These are phyloP conservation scores for Eragrostis nindensis DNA, from an alignment of 176 grass and related monocot species.

Conservation along the genomic window DNA sequence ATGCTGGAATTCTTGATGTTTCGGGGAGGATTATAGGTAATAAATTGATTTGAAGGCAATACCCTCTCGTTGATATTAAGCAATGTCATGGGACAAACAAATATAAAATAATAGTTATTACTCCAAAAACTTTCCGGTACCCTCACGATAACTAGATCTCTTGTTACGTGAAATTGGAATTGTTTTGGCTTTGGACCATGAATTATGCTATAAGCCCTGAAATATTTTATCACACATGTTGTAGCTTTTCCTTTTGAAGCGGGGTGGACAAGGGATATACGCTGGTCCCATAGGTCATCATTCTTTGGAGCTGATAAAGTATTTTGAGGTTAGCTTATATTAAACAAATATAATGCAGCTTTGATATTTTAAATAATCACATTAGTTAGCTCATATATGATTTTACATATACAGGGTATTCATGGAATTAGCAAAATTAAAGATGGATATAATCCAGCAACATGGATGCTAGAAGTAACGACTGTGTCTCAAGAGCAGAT, in stretches of 20 bases:
- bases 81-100: too few relatives aligned
- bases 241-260: slow-evolving; percentile 93
- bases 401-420: slow-evolving; percentile 39
- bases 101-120: too few relatives aligned
- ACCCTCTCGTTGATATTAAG: too few relatives aligned
- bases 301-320: slow-evolving; percentile 73
- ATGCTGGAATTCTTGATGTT: too few relatives aligned
- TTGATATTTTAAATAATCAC: too few relatives aligned
- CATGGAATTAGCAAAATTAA: slow-evolving; percentile 73
- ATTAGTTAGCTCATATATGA: too few relatives aligned
- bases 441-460: slow-evolving; percentile 88
- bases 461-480: slow-evolving; percentile 93
- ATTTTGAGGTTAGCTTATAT: slow-evolving; percentile 70
- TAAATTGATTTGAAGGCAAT: too few relatives aligned
- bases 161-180: too few relatives aligned
- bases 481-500: slow-evolving; percentile 58
- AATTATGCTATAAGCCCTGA: neutral
- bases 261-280: slow-evolving; percentile 92
- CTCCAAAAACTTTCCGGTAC: too few relatives aligned
- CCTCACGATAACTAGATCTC: too few relatives aligned
- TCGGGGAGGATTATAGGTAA: too few relatives aligned
- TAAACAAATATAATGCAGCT: neutral
- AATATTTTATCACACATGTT: slow-evolving; percentile 26
- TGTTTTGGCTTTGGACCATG: too few relatives aligned
- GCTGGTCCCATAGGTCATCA: slow-evolving; percentile 74